Conservation (phyloP, 2,329 filamentous ascomycete species). For the Penicillium sp. region DNA sequence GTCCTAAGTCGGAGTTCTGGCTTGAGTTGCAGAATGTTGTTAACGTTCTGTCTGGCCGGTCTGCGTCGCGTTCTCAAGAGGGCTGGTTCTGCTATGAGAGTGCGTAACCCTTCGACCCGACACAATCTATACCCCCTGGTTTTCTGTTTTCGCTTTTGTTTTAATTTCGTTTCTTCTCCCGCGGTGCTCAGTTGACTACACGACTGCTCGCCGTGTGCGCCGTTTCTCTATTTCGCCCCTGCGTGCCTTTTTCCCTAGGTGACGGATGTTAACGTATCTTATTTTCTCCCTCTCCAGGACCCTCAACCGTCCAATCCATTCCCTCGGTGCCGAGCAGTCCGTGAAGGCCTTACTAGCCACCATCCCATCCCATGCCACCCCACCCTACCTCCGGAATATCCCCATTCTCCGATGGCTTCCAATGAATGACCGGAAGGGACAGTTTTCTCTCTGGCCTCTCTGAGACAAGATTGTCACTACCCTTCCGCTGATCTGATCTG, state of each 20-base stretch:
- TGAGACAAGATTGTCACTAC: background rate
- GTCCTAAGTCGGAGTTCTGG: constrained; percentile 88
- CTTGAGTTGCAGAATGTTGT: constrained; percentile 77
- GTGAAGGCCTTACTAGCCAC: constrained; percentile 14
- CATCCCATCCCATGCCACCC: no score
- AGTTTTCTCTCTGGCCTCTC: background rate
- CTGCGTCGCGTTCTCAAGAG: constrained; percentile 39
- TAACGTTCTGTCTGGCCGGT: constrained; percentile 79
- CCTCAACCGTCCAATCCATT: constrained; percentile 19
- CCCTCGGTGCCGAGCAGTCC: constrained; percentile 25
- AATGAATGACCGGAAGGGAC: background rate
- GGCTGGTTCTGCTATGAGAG: constrained; percentile 37
- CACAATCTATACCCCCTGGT: constrained; percentile 7
- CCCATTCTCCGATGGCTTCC: background rate
- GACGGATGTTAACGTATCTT: constrained; percentile 20
- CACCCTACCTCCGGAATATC: background rate
- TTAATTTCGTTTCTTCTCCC: background rate
- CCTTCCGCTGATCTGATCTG: background rate
- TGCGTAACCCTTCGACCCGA: constrained; percentile 24
- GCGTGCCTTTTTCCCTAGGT: background rate
- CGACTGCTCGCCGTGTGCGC: background rate
- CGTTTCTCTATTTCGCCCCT: background rate
- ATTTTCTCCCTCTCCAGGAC: constrained; percentile 18
- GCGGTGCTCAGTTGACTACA: background rate
- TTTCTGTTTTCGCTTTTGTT: no score